Percentiles rank a stretch among this genome's conserved stretches.
Evolutionary conservation across 2,329 filamentous ascomycete species (phyloP).

Genomic region (Tothia fuscella): DNA sequence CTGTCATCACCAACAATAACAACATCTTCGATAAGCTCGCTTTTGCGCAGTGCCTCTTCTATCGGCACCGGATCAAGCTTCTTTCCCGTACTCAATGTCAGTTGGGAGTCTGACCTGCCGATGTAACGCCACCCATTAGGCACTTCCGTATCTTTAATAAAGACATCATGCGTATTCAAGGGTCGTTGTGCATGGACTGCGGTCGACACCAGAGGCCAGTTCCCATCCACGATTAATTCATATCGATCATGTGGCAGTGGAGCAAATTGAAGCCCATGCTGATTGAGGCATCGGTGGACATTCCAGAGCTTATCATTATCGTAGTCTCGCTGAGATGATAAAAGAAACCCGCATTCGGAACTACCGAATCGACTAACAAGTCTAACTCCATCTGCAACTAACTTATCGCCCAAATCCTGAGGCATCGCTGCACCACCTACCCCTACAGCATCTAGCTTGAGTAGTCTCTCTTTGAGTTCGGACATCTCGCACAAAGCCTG

Average conservation of each 20-base stretch:
- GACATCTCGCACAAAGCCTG: constrained; percentile 49
- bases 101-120: constrained; percentile 33
- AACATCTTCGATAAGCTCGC: constrained; percentile 44
- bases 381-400: constrained; percentile 42
- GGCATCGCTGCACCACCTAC: constrained; percentile 49
- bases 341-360: constrained; percentile 53
- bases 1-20: constrained; percentile 46
- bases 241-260: constrained; percentile 27
- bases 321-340: constrained; percentile 50
- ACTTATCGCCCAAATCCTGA: constrained; percentile 43
- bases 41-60: constrained; percentile 43
- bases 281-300: constrained; percentile 37
- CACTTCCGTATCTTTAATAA: constrained; percentile 31
- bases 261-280: constrained; percentile 34
- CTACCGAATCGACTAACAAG: constrained; percentile 53
- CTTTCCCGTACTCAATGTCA: constrained; percentile 38
- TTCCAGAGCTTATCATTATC: constrained; percentile 46
- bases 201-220: constrained; percentile 34
- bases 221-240: constrained; percentile 43
- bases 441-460: constrained; percentile 39
- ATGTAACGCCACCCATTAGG: constrained; percentile 35
- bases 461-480: constrained; percentile 38
- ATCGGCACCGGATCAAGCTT: constrained; percentile 37
- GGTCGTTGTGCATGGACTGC: constrained; percentile 36
- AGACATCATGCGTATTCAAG: constrained; percentile 38